Conservation (phyloP, 257 asterid species). For the Fraxinus excelsior region DNA sequence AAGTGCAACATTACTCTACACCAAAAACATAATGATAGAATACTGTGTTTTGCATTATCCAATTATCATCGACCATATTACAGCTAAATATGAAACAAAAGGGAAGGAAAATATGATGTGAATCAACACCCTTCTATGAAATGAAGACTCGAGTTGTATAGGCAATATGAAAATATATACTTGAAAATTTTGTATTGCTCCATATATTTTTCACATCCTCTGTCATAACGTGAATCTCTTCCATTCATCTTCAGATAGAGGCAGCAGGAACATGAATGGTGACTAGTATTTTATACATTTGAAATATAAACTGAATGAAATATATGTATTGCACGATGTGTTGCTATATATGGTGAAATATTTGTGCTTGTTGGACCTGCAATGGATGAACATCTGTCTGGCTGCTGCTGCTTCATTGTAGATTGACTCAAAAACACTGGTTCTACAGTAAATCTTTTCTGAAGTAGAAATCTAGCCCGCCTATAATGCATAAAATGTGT, state of each 20-base stretch:
- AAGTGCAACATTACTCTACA: neutral
- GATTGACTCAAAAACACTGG: neutral
- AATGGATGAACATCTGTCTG: neutral
- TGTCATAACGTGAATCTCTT: neutral
- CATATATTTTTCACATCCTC: neutral
- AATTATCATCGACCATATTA: neutral
- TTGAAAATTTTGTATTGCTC: neutral
- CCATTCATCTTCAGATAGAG: neutral
- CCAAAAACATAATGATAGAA: neutral
- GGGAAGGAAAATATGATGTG: neutral
- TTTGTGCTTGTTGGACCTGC: neutral
- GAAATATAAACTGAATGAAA: neutral
- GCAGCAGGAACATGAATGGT: neutral
- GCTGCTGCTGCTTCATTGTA: neutral
- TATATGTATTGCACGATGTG: neutral
- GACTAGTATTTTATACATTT: neutral
- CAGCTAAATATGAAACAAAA: neutral
- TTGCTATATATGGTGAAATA: neutral
- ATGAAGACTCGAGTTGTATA: neutral
- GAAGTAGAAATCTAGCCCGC: neutral
- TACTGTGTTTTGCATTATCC: neutral
- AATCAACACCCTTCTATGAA: neutral
- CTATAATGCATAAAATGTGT: neutral
- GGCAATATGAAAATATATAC: neutral
- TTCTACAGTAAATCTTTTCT: neutral